Conservation (phyloP, 257 asterid genomes). For the Coffea canephora region DNA sequence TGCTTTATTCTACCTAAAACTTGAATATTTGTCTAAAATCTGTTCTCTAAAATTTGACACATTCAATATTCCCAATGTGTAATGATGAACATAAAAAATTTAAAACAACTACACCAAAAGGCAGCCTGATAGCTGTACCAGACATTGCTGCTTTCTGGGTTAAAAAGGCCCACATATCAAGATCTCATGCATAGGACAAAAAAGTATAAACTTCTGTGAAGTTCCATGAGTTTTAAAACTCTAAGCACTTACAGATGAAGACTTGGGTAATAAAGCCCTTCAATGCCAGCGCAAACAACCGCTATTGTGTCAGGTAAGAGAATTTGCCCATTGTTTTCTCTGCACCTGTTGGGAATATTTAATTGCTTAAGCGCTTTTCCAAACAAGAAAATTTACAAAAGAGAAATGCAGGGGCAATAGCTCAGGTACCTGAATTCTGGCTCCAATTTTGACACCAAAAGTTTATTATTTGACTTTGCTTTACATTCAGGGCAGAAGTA, state of each 20-base stretch:
- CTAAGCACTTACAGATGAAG: slow-evolving; percentile 71
- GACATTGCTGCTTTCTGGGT: neutral
- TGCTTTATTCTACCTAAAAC: too few relatives aligned
- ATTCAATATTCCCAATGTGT: too few relatives aligned
- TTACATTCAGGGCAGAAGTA: slow-evolving; percentile 92
- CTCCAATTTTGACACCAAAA: slow-evolving; percentile 29
- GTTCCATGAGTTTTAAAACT: neutral
- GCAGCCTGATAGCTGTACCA: neutral
- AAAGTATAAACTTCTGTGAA: neutral
- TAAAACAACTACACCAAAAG: neutral
- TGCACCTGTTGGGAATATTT: slow-evolving; percentile 37
- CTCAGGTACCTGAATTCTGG: slow-evolving; percentile 43
- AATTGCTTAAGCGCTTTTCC: slow-evolving; percentile 2
- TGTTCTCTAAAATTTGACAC: too few relatives aligned
- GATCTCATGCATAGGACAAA: neutral
- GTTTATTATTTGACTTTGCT: slow-evolving; percentile 37
- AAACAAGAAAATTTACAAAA: slow-evolving; percentile 6
- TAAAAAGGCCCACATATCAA: neutral
- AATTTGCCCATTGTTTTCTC: slow-evolving; percentile 40
- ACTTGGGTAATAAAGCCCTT: slow-evolving; percentile 67
- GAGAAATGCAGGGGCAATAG: slow-evolving; percentile 15
- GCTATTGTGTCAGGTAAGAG: slow-evolving; percentile 51
- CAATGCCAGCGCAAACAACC: slow-evolving; percentile 78
- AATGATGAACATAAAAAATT: too few relatives aligned
- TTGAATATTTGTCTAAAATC: too few relatives aligned